phyloP scores from a whole-genome alignment of 2,329 filamentous ascomycete species.

The Aspergillus phoenicis region DNA sequence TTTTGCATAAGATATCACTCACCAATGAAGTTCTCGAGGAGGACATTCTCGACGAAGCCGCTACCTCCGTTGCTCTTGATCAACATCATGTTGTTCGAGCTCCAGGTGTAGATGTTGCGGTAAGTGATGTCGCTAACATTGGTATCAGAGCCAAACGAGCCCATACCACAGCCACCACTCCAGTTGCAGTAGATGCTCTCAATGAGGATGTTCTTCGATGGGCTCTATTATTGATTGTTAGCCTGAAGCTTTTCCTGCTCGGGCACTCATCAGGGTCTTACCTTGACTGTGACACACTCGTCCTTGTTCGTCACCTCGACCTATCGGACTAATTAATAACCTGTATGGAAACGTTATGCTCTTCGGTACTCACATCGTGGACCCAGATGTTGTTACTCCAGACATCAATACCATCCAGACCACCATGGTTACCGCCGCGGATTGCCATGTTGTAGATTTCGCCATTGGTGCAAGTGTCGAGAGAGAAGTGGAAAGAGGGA shows the following conservation, averaged over 20 bases:
- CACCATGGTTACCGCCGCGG: constrained; percentile 55
- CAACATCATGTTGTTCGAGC: constrained; percentile 65
- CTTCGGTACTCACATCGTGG: constrained; percentile 49
- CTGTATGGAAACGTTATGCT: not conserved
- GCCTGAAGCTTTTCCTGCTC: not conserved
- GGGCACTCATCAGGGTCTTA: constrained; percentile 10
- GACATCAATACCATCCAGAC: constrained; percentile 60
- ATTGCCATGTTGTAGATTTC: constrained; percentile 61
- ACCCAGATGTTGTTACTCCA: constrained; percentile 60
- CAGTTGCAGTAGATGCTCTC: constrained; percentile 65
- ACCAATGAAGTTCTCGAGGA: constrained; percentile 59
- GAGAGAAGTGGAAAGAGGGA: constrained; percentile 53
- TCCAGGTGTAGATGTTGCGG: constrained; percentile 60
- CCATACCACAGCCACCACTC: constrained; percentile 61
- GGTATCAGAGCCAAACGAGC: constrained; percentile 54
- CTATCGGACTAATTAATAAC: constrained; percentile 14
- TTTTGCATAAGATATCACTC: not conserved
- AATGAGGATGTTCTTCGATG: constrained; percentile 57
- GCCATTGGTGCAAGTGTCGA: constrained; percentile 56
- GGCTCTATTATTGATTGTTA: constrained; percentile 37
- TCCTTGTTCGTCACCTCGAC: constrained; percentile 65
- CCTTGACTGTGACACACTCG: constrained; percentile 62
- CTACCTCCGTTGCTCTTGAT: constrained; percentile 63
- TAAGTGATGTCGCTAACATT: constrained; percentile 58
- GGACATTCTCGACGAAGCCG: constrained; percentile 55